Evolutionary conservation across 768 basidiomycete genomes (phyloP).

Genomic region (Mycena rosella): DNA sequence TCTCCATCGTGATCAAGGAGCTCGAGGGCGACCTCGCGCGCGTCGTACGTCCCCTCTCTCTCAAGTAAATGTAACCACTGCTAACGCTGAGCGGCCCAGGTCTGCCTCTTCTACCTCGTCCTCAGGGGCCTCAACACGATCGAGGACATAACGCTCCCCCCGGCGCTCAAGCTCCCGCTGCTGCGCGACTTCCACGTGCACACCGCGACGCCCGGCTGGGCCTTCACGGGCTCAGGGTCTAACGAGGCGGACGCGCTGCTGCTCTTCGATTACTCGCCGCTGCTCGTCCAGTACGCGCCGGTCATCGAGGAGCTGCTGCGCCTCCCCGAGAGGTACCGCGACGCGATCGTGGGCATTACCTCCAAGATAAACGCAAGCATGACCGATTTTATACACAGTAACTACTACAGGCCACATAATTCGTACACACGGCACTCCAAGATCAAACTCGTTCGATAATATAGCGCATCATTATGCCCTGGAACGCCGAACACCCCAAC

Average conservation of each 20-base stretch:
- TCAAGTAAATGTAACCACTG: no score
- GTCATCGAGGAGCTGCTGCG: no score
- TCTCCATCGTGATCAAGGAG: conserved; percentile 94
- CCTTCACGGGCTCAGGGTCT: conserved; percentile 83
- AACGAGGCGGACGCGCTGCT: conserved; percentile 91
- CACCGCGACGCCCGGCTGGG: conserved; percentile 88
- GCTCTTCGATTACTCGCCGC: conserved; percentile 86
- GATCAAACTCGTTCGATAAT: no score
- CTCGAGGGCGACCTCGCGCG: conserved; percentile 95
- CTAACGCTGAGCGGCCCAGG: no score
- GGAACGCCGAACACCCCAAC: no score
- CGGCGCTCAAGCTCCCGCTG: conserved; percentile 87
- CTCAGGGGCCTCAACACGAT: conserved; percentile 96
- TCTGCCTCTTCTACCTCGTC: conserved; percentile 95
- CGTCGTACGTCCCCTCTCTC: conserved; percentile 69
- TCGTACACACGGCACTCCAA: no score
- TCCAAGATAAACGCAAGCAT: no score
- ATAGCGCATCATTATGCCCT: no score
- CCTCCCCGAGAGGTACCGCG: no score
- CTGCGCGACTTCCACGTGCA: conserved; percentile 86
- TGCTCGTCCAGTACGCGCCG: conserved; percentile 68
- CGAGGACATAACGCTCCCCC: conserved; percentile 97
- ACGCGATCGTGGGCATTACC: no score
- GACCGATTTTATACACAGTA: no score
- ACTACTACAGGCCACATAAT: no score